Percentiles rank a stretch among this genome's conserved stretches.
Conservation (phyloP, 108 stramenopile species). For the Skeletonema tropicum region DNA sequence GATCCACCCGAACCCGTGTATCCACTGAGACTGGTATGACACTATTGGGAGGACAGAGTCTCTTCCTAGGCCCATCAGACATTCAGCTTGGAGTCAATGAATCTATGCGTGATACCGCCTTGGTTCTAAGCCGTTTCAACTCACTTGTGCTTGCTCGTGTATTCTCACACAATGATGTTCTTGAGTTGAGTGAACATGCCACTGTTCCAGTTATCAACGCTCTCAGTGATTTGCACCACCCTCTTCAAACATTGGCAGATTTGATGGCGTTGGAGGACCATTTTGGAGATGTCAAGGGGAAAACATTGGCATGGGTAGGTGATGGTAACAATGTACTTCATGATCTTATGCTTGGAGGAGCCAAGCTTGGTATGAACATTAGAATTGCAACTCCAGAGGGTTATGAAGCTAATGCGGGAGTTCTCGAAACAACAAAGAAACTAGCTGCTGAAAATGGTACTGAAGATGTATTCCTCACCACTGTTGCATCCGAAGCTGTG, state of each 20-base stretch:
- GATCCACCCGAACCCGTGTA: conserved; percentile 95
- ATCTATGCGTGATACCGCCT: conserved; percentile 89
- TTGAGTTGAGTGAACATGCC: conserved; percentile 82
- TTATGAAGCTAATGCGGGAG: conserved; percentile 82
- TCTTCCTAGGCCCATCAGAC: conserved; percentile 94
- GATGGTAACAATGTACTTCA: conserved; percentile 99
- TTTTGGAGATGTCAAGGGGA: conserved; percentile 80
- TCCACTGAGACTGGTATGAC: conserved; percentile 96
- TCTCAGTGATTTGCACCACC: conserved; percentile 94
- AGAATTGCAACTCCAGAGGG: conserved; percentile 92
- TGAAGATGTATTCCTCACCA: conserved; percentile 62
- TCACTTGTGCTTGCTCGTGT: conserved; percentile 93
- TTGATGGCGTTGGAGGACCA: conserved; percentile 94
- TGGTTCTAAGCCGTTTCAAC: conserved; percentile 93
- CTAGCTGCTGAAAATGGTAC: conserved; percentile 69
- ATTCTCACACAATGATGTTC: conserved; percentile 82
- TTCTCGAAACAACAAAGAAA: conserved; percentile 62
- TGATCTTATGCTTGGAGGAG: conserved; percentile 92
- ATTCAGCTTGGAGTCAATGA: conserved; percentile 97
- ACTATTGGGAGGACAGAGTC: conserved; percentile 91
- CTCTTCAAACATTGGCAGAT: conserved; percentile 97
- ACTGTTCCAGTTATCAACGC: conserved; percentile 97
- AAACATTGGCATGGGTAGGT: conserved; percentile 97
- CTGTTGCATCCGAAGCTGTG: conserved; percentile 87
- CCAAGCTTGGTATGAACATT: conserved; percentile 93